Evolutionary conservation across 306 rosid genomes (phyloP).

Genomic region (Citrullus amarus): DNA sequence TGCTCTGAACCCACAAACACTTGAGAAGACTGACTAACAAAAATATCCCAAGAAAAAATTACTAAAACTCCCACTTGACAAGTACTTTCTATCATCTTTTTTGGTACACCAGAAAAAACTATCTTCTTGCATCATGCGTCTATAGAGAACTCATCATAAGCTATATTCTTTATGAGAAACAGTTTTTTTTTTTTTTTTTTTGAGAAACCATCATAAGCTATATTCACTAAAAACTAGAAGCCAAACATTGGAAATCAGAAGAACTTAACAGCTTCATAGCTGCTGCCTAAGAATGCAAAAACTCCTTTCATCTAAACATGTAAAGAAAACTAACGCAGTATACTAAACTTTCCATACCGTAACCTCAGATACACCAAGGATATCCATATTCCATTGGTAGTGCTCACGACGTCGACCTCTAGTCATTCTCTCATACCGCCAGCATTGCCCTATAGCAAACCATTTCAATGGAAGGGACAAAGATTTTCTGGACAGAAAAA

Average conservation of each 20-base stretch:
- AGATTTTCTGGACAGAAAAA: slow-evolving; percentile 63
- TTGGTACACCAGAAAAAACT: not conserved
- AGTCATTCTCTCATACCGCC: slow-evolving; percentile 98
- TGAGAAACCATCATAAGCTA: no score
- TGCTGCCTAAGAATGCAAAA: not conserved
- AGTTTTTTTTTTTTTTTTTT: no score
- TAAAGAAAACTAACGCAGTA: not conserved
- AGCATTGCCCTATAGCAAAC: slow-evolving; percentile 97
- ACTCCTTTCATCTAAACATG: not conserved
- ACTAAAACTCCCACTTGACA: not conserved
- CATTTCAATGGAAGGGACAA: slow-evolving; percentile 81
- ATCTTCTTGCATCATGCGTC: not conserved
- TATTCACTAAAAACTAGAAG: not conserved
- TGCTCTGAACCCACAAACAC: not conserved
- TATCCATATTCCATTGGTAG: slow-evolving; percentile 98
- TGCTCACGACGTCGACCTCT: slow-evolving; percentile 96
- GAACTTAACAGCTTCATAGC: not conserved
- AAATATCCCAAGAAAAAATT: not conserved
- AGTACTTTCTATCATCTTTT: not conserved
- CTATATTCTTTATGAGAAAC: not conserved
- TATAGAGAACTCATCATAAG: not conserved
- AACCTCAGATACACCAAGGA: slow-evolving; percentile 81
- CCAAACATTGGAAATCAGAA: not conserved
- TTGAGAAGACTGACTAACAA: not conserved
- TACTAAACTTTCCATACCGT: slow-evolving; percentile 31